phyloP scores from a whole-genome alignment of 1,284 basidiomycete species.

The Hemileia vastatrix region DNA sequence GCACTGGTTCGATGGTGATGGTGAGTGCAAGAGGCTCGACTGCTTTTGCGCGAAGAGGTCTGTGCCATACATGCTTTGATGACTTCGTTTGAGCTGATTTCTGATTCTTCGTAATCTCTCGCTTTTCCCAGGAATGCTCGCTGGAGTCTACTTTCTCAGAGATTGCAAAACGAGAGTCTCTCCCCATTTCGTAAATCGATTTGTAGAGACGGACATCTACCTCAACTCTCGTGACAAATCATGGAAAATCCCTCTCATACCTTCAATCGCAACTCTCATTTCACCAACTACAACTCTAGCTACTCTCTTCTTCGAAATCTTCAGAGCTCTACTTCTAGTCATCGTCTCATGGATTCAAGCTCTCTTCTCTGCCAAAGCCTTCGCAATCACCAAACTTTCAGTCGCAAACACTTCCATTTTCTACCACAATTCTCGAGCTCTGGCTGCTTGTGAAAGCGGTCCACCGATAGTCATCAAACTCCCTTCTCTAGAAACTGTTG shows the following conservation, averaged over 20 bases:
- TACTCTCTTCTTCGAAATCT: slow-evolving; percentile 44
- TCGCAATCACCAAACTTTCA: slow-evolving; percentile 44
- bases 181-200: slow-evolving; percentile 44
- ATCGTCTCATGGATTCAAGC: slow-evolving; percentile 39
- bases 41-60: neutral
- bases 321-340: slow-evolving; percentile 46
- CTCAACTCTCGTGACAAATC: slow-evolving; percentile 37
- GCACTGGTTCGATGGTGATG: slow-evolving; percentile 43
- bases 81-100: neutral
- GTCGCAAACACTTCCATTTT: slow-evolving; percentile 49
- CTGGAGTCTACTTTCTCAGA: slow-evolving; percentile 47
- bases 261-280: slow-evolving; percentile 49
- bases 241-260: slow-evolving; percentile 39
- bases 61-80: neutral
- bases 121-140: slow-evolving; percentile 45
- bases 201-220: slow-evolving; percentile 45
- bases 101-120: slow-evolving; percentile 27
- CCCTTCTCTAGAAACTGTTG: slow-evolving; percentile 48
- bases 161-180: slow-evolving; percentile 26
- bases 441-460: slow-evolving; percentile 50
- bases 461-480: slow-evolving; percentile 48
- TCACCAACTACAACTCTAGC: slow-evolving; percentile 46
- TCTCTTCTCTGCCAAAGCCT: slow-evolving; percentile 36
- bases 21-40: neutral
- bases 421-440: slow-evolving; percentile 47